These are phyloP conservation scores for Metarhizium anisopliae DNA, from an alignment of 2,329 filamentous ascomycete species.

Conservation along the genomic window DNA sequence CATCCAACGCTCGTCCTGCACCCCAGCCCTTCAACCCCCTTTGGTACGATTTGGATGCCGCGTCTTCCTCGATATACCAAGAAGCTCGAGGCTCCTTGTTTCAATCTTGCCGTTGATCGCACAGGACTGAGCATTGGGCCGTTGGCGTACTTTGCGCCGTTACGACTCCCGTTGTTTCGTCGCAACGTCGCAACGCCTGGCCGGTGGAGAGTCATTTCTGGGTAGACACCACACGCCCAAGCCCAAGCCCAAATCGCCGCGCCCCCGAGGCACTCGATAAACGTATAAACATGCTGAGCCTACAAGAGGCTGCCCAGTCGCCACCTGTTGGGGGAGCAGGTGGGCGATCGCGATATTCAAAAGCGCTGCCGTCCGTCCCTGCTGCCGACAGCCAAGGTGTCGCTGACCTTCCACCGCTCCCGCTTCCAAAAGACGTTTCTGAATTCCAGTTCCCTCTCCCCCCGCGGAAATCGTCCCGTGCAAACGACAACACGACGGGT, in stretches of 20 bases:
- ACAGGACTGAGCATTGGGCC: too few relatives aligned
- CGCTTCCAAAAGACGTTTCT: slow-evolving; percentile 14
- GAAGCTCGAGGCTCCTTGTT: neutral
- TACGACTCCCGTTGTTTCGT: neutral
- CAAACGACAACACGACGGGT: slow-evolving; percentile 11
- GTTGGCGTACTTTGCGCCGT: neutral
- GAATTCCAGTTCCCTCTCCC: slow-evolving; percentile 12
- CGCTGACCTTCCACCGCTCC: slow-evolving; percentile 10
- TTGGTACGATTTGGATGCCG: neutral
- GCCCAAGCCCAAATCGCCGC: neutral
- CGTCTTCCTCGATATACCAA: neutral
- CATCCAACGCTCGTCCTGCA: neutral
- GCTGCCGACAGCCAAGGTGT: neutral
- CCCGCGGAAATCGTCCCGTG: slow-evolving; percentile 16
- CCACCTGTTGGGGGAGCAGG: slow-evolving; percentile 8
- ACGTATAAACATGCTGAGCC: slow-evolving; percentile 5
- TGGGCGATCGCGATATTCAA: slow-evolving; percentile 48
- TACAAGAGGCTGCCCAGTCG: neutral
- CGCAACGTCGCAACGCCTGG: neutral
- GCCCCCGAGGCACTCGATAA: neutral
- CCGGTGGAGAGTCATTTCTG: neutral
- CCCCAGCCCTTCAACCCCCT: neutral
- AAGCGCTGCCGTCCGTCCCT: slow-evolving; percentile 38
- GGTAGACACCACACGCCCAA: neutral
- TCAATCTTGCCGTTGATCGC: neutral